Conservation (phyloP, 2,329 filamentous ascomycete genomes). For the Neurospora crassa region DNA sequence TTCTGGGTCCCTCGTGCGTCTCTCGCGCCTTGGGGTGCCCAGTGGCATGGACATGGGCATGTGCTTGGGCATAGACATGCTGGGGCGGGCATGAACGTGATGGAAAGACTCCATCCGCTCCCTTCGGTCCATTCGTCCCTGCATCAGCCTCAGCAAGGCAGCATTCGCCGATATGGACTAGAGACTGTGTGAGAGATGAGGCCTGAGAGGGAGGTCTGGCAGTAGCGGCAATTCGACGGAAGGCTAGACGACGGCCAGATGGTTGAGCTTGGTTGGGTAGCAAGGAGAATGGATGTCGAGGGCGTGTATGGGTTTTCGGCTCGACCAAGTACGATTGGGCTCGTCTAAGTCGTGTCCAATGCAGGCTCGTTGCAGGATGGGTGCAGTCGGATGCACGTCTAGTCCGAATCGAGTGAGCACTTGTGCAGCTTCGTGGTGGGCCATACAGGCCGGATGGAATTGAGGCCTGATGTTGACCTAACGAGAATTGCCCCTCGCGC, state of each 20-base stretch:
- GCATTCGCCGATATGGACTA: background rate
- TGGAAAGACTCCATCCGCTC: background rate
- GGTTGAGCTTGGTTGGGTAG: constrained; percentile 19
- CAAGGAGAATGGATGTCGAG: constrained; percentile 3
- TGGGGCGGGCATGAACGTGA: background rate
- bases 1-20: background rate
- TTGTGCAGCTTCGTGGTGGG: background rate
- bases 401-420: background rate
- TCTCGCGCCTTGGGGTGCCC: background rate
- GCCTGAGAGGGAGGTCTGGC: constrained; percentile 3
- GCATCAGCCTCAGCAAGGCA: constrained; percentile 17
- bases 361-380: background rate
- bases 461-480: background rate
- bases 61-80: background rate
- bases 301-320: background rate
- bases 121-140: constrained; percentile 21
- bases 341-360: background rate
- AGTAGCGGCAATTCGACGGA: constrained; percentile 9
- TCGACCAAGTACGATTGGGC: constrained; percentile 1
- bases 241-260: constrained; percentile 17
- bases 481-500: background rate
- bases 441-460: background rate
- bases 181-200: constrained; percentile 1
- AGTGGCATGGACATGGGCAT: background rate
- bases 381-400: background rate